Evolutionary conservation across 306 rosid species (phyloP).

Genomic region (Sindora glabra): DNA sequence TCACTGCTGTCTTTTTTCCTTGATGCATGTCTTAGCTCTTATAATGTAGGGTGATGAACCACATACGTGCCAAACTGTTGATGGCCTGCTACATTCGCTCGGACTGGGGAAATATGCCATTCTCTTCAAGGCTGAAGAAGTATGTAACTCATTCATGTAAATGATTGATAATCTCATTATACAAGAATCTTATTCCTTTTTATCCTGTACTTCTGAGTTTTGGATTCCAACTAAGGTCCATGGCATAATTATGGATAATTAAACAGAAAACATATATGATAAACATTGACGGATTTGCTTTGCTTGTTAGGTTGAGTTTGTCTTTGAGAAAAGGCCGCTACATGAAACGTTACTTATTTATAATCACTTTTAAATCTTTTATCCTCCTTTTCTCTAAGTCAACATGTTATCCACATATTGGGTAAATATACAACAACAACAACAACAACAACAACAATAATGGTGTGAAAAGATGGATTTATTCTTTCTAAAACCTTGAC

Average conservation of each 20-base stretch:
- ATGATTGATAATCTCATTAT: neutral
- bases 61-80: constrained; percentile 62
- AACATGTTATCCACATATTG: too few relatives aligned
- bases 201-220: neutral
- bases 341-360: neutral
- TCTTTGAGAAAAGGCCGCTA: too few relatives aligned
- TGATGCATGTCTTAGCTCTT: constrained; percentile 16
- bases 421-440: too few relatives aligned
- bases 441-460: too few relatives aligned
- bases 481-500: neutral
- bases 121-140: constrained; percentile 92
- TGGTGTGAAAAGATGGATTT: neutral
- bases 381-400: neutral
- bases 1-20: neutral
- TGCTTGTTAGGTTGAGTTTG: neutral
- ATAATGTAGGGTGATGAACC: constrained; percentile 57
- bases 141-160: constrained; percentile 35
- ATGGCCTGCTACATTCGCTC: constrained; percentile 62
- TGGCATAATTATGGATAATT: neutral
- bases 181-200: neutral
- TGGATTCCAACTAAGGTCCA: neutral
- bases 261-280: neutral
- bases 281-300: neutral
- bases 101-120: constrained; percentile 84
- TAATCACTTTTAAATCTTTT: neutral